Evolutionary conservation across 495 filamentous ascomycete species (phyloP).

Genomic region (Penicillium maclennaniae): DNA sequence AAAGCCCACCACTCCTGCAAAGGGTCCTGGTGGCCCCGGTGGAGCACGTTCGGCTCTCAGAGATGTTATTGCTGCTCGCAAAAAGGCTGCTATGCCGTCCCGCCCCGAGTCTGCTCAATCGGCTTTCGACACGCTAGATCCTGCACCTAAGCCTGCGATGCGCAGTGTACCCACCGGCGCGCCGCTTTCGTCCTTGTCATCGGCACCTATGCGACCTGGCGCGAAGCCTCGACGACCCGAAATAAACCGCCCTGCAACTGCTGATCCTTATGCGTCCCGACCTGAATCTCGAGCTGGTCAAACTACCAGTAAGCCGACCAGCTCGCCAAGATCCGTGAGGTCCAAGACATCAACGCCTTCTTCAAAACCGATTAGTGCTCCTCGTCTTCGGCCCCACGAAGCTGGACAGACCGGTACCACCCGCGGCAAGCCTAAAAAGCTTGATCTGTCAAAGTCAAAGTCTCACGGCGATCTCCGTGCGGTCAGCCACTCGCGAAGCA

Average conservation of each 20-base stretch:
- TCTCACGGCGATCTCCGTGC: constrained; percentile 22
- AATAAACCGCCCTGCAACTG: constrained; percentile 51
- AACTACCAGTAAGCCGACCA: constrained; percentile 36
- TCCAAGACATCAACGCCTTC: constrained; percentile 30
- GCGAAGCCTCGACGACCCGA: constrained; percentile 46
- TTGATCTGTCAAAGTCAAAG: constrained; percentile 37
- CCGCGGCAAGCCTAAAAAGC: constrained; percentile 35
- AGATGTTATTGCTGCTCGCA: constrained; percentile 81
- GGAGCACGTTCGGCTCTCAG: constrained; percentile 53
- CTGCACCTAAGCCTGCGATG: constrained; percentile 29
- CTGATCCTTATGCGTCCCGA: constrained; percentile 52
- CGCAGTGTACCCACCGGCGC: constrained; percentile 33
- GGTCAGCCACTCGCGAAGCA: constrained; percentile 21
- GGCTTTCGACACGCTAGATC: constrained; percentile 43
- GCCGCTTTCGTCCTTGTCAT: constrained; percentile 47
- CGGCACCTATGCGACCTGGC: constrained; percentile 56
- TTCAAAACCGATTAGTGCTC: constrained; percentile 22
- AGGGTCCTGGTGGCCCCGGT: constrained; percentile 42
- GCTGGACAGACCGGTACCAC: constrained; percentile 22
- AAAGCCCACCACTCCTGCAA: constrained; percentile 40
- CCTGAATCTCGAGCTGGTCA: constrained; percentile 29
- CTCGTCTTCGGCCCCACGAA: constrained; percentile 34
- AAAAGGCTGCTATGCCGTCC: constrained; percentile 59
- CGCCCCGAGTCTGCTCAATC: constrained; percentile 72
- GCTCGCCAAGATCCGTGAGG: constrained; percentile 38